Base-by-base conservation (phyloP, 768 basidiomycete genomes). In the Xerocomellus chrysenteron region DNA sequence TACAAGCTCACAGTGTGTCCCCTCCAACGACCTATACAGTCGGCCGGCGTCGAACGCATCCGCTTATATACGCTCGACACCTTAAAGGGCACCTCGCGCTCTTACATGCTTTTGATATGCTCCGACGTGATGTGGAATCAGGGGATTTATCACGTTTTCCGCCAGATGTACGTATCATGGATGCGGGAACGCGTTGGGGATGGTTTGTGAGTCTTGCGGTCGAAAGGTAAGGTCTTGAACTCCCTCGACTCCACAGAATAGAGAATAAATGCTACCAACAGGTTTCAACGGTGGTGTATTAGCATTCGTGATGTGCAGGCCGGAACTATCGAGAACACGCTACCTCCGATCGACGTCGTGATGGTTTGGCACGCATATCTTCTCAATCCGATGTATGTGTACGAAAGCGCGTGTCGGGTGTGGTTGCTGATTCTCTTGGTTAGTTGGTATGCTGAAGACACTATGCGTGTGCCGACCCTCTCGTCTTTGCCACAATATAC, bases 331-430 rank as follows among this genome's bases (percentile, higher is more conserved):
- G 58, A 61, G 43, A 51, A 50, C 9, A 36, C 26, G 1, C 30
- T 69, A 14, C 74, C 74, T 13, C 74, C 74, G 14, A 56, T 74
- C 28, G 74, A 75, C 39, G 74, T 75, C 16, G 59, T 68, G 47
- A 73, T 75, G 73, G 72, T 75, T 13, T 73, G 74, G 68, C 74
- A 75, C 24, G 64, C 73, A 1, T 74, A 75, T 61, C 55, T 70
- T 30, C 67, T 75, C 35, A 75, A 74, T 41, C 74, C 74, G 9
- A 61, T 61, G 73, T 71, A 51, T 33, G 48, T 41, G 21, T 3
- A 41, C 24, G 9, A 33, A n/a, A 7, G 14, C 2, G 21, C 26
- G 35, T n/a, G 13, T 28, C 36, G 35, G 5, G n/a, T 3, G 17
- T 46, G 35, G 4, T 5, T 1, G 5, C 8, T n/a, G 13, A 35